Evolutionary conservation across 192 early-diverging fungal species (phyloP), one percentile per base, ranked within the genome.

Genomic region (Coemansia umbellata): DNA sequence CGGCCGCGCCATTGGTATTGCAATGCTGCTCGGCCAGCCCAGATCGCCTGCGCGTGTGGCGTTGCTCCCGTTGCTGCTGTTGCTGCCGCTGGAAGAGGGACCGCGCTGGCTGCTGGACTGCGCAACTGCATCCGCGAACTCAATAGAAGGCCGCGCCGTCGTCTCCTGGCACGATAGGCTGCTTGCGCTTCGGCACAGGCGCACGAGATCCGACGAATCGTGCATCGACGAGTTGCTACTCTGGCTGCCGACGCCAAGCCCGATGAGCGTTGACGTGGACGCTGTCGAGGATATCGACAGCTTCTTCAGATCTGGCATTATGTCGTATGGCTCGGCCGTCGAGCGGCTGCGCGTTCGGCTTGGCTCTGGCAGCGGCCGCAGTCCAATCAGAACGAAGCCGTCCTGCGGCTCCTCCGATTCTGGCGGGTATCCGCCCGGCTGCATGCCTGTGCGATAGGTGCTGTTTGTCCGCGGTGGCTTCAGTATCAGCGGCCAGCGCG

Each of bases 311-410:
- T 51, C 55, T 21, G 33, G 2, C 3, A 5, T 11, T 26, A 43
- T 9, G 8, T 15, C 37, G 9, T 24, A 37, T 10, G 45, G 17
- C 26, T 28, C 51, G 26, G 47, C 36, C 3, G 30, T 40, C 22
- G 47, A 36, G 32, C 40, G 41, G 32, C 42, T 26, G 50, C 71
- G 71, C 7, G 60, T 50, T 21, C 64, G 47, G 31, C 36, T 37
- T 3, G 71, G 71, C 47, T 74, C 71, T 22, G 71, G 60, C 33
- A 74, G 71, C 56, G 71, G 71, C 32, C 56, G 71, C 36, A 67
- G 44, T 15, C 31, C 60, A 5, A 63, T 56, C 36, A 74, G 53
- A 21, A 74, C 53, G 56, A 74, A 74, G 41, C 71, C 71, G 59
- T 74, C 71, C 26, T 58, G 60, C 30, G 71, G 71, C 42, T 67